Evolutionary conservation across 495 filamentous ascomycete genomes (phyloP).

Genomic region (Penicillium fimorum): DNA sequence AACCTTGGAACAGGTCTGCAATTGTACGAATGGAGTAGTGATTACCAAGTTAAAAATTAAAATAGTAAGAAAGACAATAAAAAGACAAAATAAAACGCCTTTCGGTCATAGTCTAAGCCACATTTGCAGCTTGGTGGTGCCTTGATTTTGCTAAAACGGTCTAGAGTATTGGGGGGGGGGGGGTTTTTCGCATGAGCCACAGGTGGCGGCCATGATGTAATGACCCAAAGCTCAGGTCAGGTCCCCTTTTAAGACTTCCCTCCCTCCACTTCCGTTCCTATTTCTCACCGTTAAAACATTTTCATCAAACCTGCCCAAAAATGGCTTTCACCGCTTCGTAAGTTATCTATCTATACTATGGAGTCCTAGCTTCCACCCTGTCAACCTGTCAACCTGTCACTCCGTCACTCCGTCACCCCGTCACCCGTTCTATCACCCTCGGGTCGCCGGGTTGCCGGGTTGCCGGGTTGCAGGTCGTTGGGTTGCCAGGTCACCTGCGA

Average conservation of each 20-base stretch:
- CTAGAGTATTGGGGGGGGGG: not conserved
- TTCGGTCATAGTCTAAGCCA: conserved; percentile 10
- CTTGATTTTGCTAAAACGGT: not conserved
- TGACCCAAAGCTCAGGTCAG: conserved; percentile 10
- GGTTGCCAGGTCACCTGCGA: not conserved
- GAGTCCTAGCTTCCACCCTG: not conserved
- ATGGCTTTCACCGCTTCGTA: conserved; percentile 69
- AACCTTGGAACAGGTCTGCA: conserved; percentile 1
- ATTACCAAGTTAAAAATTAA: not conserved
- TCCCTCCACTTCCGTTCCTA: conserved; percentile 1
- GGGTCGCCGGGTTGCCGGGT: not conserved
- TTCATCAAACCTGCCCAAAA: conserved; percentile 23
- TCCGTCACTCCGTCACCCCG: not conserved
- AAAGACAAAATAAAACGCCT: not conserved
- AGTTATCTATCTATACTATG: conserved; percentile 27
- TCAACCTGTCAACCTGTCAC: too few relatives aligned
- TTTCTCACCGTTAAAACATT: not conserved
- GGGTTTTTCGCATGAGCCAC: conserved; percentile 15
- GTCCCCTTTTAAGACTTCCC: conserved; percentile 21
- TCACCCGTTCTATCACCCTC: not conserved
- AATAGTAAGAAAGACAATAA: not conserved
- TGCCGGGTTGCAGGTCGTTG: too few relatives aligned
- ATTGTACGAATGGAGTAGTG: not conserved
- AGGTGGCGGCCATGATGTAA: conserved; percentile 27
- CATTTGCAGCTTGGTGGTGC: not conserved